Conservation (phyloP, 2,329 filamentous ascomycete genomes). For the Xylariales sp. region DNA sequence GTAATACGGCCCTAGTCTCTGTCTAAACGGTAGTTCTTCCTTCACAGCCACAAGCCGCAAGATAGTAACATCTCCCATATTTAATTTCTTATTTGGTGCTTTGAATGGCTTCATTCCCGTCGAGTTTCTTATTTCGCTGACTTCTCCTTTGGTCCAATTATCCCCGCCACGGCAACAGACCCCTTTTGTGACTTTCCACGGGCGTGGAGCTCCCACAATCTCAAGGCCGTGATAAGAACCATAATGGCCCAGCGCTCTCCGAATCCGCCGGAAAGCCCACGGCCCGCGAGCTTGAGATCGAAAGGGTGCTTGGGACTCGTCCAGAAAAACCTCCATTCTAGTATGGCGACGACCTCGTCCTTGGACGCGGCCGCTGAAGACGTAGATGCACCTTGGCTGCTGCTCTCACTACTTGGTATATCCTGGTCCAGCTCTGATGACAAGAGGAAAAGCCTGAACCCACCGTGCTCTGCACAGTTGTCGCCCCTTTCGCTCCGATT, state of each 20-base stretch:
- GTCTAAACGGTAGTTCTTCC: not conserved
- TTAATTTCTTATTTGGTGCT: not conserved
- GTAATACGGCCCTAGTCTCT: not conserved
- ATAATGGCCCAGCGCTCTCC: conserved; percentile 30
- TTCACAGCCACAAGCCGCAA: not conserved
- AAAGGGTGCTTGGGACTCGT: conserved; percentile 32
- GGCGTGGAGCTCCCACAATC: conserved; percentile 31
- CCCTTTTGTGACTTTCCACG: conserved; percentile 11
- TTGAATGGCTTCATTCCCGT: not conserved
- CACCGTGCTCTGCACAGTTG: conserved; percentile 18
- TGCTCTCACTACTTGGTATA: not conserved
- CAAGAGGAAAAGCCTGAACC: conserved; percentile 29
- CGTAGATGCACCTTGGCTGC: not conserved
- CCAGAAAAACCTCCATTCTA: conserved; percentile 27
- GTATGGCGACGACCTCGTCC: conserved; percentile 23
- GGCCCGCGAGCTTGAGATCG: conserved; percentile 26
- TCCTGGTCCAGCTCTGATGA: not conserved
- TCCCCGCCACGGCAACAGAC: conserved; percentile 15
- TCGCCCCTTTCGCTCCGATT: conserved; percentile 32
- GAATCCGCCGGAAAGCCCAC: conserved; percentile 18
- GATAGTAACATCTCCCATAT: not conserved
- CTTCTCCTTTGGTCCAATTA: not conserved
- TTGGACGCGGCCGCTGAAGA: not conserved
- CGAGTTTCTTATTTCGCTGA: not conserved
- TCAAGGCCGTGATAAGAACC: conserved; percentile 30